Base-by-base conservation (phyloP, 108 stramenopile genomes). In the Cylindrotheca fusiformis region DNA sequence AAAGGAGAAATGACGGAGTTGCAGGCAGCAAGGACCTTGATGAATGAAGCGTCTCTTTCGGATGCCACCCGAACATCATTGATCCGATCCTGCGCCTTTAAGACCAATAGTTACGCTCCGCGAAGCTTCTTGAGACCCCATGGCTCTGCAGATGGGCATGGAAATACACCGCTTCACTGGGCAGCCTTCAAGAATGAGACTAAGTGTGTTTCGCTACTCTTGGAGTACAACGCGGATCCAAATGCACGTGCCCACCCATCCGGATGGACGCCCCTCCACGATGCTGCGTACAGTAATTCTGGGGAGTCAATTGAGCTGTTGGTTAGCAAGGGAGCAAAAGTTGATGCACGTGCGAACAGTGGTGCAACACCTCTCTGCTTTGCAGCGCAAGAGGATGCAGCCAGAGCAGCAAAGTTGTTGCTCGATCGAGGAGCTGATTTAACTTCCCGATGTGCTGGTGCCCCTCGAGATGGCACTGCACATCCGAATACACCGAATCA, bases 241-340 rank as follows among this genome's bases (percentile, higher is more conserved):
- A 90, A 94, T 55, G 83, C 81, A 29, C 68, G 76, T 24, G 92
- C 92, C 28, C 81, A 90, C 56, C 87, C 88, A 5, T 86, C 82
- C 22, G 94, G 94, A n/a, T 91, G 88, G 89, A 87, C 94, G 19
- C 89, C 94, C 21, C 66, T 93, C 29, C 89, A 91, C 63, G 88
- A 93, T 77, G 89, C 91, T 31, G 86, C 90, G 1, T 87, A 89
- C 71, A 85, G 87, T 25, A 86, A 92, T 67, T 78, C 84, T n/a
- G 65, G 64, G 21, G 81, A 75, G 33, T 82, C 85, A n/a, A 77
- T 90, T 22, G 74, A 55, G 32, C 81, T 84, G 0, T 67, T 95
- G 19, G 53, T 90, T 54, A 68, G 59, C 32, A 82, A 88, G 31
- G 91, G 91, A 8, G 91, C 94, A 10, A 52, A 75, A 33, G 83